phyloP scores from a whole-genome alignment of 768 basidiomycete genomes.

The Dioszegia hungarica region DNA sequence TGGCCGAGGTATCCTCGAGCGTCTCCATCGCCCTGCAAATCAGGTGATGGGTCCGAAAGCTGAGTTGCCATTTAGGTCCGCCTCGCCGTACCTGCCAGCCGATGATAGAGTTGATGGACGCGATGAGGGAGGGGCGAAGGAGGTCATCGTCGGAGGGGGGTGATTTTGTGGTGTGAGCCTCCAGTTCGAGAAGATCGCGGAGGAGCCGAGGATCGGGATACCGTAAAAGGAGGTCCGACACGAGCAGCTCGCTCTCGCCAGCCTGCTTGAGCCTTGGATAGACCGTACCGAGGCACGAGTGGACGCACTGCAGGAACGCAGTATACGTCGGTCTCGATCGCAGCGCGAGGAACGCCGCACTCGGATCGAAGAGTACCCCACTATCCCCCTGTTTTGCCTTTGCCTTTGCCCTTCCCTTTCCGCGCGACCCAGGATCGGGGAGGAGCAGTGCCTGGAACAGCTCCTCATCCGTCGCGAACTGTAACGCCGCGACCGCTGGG shows the following conservation, averaged over 20 bases:
- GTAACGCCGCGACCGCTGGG: constrained; percentile 10
- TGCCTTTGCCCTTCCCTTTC: neutral
- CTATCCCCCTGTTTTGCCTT: constrained; percentile 5
- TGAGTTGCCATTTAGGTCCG: neutral
- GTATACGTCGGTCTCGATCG: constrained; percentile 15
- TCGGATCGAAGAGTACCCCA: constrained; percentile 14
- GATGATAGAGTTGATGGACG: constrained; percentile 9
- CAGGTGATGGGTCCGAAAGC: neutral
- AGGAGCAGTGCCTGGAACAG: constrained; percentile 10
- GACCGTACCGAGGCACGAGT: neutral
- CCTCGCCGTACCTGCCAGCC: neutral
- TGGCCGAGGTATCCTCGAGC: neutral
- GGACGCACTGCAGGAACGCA: constrained; percentile 12
- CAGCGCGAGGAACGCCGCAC: constrained; percentile 17
- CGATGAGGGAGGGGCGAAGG: constrained; percentile 8
- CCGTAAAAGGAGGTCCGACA: constrained; percentile 18
- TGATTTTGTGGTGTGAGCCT: neutral
- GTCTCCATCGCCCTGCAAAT: neutral
- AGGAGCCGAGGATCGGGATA: constrained; percentile 21
- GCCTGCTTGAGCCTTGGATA: neutral
- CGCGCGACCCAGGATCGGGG: neutral
- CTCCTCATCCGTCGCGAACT: constrained; percentile 22
- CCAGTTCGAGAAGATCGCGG: constrained; percentile 12
- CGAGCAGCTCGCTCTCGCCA: constrained; percentile 15
- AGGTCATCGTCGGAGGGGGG: neutral